Base-by-base conservation (phyloP, 805 yeast genomes). In the Lachancea mirantina region DNA sequence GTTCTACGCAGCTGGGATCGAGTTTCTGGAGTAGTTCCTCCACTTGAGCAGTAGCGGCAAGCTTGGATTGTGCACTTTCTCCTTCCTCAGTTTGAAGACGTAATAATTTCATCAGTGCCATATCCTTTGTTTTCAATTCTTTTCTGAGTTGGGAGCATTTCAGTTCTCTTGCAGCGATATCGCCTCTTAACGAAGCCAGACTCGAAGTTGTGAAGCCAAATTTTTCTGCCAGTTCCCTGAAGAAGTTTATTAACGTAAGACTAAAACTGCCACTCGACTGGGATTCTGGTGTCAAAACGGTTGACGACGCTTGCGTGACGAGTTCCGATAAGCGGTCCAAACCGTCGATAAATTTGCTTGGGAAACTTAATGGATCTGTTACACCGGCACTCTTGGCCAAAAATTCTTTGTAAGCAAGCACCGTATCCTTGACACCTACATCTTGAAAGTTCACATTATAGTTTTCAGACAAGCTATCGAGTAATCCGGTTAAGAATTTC, bases 371-470 rank as follows among this genome's bases (percentile, higher is more conserved):
- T 6, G 29, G 27, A 4, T 35, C 30, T 6, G 39, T 28, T 2
- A 37, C 7, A 3, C 14, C 19, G 2, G 39, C 27, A 28, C 50
- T 48, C 27, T 44, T 41, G 8, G 39, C 29, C 16, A 50, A 27
- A 30, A 46, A 45, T 45, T 46, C 38, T 25, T 43, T 43, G 49
- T 57, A 79, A 0, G 62, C 48, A 15, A 63, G 59, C 4, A 78
- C 78, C 0, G 83, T 72, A 10, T 59, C 66, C 47, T 78, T 78
- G 6, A 82, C 89, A 0, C 79, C 82, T 7, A 70, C 65, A 55
- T 82, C 88, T 49, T 82, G 82, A 60, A 79, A 79, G 52, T 82
- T 81, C 25, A 84, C 87, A 47, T 82, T 80, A 48, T 79, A 78
- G 36, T 76, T 68, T 5, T 65, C 52, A 5, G 66, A 52, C 50